These are phyloP conservation scores for Collybiopsis luxurians DNA, from an alignment of 768 basidiomycete species.

Conservation along the genomic window DNA sequence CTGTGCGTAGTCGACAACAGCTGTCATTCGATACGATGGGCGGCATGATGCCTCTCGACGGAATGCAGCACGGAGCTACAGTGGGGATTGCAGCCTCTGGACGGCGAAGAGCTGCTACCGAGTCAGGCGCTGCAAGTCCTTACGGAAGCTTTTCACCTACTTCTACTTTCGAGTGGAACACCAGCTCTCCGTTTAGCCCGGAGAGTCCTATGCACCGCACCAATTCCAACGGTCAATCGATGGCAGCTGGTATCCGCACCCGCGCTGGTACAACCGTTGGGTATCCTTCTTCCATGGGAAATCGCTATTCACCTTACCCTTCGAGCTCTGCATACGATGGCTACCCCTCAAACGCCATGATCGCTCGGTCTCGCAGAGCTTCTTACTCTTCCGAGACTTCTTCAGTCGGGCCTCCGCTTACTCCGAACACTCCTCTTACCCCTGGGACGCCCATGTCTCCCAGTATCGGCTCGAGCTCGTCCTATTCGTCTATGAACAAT, in stretches of 20 bases:
- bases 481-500: not conserved
- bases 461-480: not conserved
- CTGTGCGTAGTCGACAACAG: not conserved
- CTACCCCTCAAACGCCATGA: not conserved
- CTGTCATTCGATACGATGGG: not conserved
- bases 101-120: conserved; percentile 1
- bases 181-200: too few species aligned
- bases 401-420: not conserved
- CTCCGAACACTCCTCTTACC: not conserved
- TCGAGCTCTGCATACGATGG: not conserved
- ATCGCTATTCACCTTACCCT: conserved; percentile 6
- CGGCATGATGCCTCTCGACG: not conserved
- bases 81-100: not conserved
- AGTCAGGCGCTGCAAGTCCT: not conserved
- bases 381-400: conserved; percentile 1
- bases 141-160: not conserved
- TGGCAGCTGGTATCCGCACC: conserved; percentile 7
- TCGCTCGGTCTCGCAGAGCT: not conserved
- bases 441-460: conserved; percentile 3
- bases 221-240: too few species aligned
- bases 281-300: not conserved
- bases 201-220: too few species aligned
- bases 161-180: not conserved
- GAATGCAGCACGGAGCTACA: not conserved
- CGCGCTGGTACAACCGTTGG: conserved; percentile 3